These are phyloP conservation scores for Clarireedia homoeocarpa DNA, from an alignment of 2,329 filamentous ascomycete genomes.

Conservation along the genomic window DNA sequence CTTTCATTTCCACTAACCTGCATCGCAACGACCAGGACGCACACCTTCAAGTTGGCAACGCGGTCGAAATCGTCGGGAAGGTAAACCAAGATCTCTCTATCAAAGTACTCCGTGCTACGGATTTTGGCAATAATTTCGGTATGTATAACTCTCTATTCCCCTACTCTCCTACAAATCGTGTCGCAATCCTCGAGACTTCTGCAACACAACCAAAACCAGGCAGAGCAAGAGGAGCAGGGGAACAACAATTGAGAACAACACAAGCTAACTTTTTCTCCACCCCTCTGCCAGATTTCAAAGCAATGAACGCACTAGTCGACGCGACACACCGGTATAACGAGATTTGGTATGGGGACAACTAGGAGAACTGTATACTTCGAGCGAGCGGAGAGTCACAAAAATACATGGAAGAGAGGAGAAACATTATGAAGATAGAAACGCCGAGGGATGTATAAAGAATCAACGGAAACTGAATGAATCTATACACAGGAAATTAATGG, in stretches of 20 bases:
- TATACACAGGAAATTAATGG: no score
- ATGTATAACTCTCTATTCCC: conserved; percentile 27
- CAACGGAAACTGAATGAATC: no score
- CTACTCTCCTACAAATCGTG: neutral
- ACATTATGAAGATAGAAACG: no score
- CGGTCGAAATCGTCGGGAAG: conserved; percentile 71
- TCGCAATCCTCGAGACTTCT: neutral
- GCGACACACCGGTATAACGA: conserved; percentile 72
- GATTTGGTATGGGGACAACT: conserved; percentile 57
- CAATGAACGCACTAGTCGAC: conserved; percentile 75
- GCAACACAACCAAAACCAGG: no score
- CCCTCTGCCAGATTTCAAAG: conserved; percentile 47
- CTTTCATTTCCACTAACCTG: neutral
- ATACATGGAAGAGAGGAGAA: neutral
- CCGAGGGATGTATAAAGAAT: no score
- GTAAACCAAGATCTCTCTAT: conserved; percentile 66
- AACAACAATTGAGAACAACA: neutral
- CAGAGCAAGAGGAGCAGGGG: no score
- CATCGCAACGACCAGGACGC: conserved; percentile 45
- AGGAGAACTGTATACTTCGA: neutral
- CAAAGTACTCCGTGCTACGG: conserved; percentile 60
- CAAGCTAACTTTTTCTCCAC: neutral
- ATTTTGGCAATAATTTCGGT: conserved; percentile 64
- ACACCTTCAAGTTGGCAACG: conserved; percentile 61
- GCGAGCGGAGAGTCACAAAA: no score